These are phyloP conservation scores for Eremochloa ophiuroides DNA, from an alignment of 176 grass and related monocot species.

Conservation along the genomic window DNA sequence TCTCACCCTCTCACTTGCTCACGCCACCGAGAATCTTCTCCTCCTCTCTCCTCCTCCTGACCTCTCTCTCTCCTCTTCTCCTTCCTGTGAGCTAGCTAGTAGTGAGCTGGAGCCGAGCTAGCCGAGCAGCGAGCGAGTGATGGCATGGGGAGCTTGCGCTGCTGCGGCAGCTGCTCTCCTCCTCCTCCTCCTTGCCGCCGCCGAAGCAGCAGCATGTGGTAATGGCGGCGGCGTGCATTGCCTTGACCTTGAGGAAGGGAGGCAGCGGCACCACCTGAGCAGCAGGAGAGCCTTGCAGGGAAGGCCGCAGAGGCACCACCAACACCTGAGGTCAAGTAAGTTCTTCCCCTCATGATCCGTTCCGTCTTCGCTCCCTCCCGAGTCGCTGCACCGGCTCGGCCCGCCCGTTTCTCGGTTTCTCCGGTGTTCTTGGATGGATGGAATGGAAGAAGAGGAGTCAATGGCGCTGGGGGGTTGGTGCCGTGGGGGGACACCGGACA, in stretches of 20 bases:
- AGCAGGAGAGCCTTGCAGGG: constrained; percentile 18
- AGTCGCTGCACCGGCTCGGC: too few relatives aligned
- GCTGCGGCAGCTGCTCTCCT: constrained; percentile 14
- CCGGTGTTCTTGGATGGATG: neutral
- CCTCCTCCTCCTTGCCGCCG: neutral
- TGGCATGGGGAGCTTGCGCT: constrained; percentile 35
- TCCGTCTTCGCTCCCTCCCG: too few relatives aligned
- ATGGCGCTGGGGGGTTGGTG: neutral
- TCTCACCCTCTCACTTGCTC: constrained; percentile 18
- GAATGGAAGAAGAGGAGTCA: neutral
- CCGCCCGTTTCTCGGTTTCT: neutral
- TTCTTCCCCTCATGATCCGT: neutral
- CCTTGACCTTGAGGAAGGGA: constrained; percentile 15
- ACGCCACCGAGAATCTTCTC: constrained; percentile 48
- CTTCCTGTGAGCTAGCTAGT: neutral
- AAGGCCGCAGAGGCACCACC: neutral
- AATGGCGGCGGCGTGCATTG: constrained; percentile 25
- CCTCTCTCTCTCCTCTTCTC: neutral
- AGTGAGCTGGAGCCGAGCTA: neutral
- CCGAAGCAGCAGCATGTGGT: neutral
- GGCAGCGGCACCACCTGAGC: neutral
- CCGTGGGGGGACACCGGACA: neutral
- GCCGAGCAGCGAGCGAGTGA: neutral
- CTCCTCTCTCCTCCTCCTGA: neutral
- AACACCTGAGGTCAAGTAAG: constrained; percentile 66